Conservation (phyloP, 768 basidiomycete species). For the Mycena sanguinolenta region DNA sequence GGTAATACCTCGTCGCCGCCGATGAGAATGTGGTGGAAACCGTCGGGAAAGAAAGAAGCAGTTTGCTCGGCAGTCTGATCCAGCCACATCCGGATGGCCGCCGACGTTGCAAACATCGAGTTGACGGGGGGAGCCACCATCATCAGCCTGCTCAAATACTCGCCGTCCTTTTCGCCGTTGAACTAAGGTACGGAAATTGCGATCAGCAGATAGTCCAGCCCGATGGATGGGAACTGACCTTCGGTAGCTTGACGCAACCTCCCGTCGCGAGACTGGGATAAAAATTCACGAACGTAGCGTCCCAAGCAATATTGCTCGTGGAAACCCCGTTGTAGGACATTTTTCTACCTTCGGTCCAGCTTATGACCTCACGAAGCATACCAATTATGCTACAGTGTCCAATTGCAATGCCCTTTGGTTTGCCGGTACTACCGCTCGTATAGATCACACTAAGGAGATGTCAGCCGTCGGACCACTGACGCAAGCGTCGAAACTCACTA, state of each 20-base stretch:
- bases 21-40: not conserved
- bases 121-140: constrained; percentile 7
- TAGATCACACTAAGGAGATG: constrained; percentile 8
- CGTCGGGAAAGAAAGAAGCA: constrained; percentile 17
- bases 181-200: not conserved
- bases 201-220: not conserved
- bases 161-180: constrained; percentile 5
- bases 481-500: not conserved
- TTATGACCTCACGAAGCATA: not conserved
- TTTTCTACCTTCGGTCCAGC: not conserved
- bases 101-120: not conserved
- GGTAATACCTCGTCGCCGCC: constrained; percentile 19
- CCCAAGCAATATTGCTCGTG: constrained; percentile 17
- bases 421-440: constrained; percentile 42
- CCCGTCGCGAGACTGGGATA: constrained; percentile 18
- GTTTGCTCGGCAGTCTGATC: constrained; percentile 14
- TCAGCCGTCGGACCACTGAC: not conserved
- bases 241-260: constrained; percentile 25
- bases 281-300: constrained; percentile 1
- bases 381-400: constrained; percentile 19
- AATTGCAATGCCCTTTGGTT: constrained; percentile 40
- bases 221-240: not conserved
- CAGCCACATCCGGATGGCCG: constrained; percentile 20
- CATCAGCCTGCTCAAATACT: constrained; percentile 13
- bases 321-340: constrained; percentile 1